Evolutionary conservation across 768 basidiomycete species (phyloP).

Genomic region (Pholiota conissans): DNA sequence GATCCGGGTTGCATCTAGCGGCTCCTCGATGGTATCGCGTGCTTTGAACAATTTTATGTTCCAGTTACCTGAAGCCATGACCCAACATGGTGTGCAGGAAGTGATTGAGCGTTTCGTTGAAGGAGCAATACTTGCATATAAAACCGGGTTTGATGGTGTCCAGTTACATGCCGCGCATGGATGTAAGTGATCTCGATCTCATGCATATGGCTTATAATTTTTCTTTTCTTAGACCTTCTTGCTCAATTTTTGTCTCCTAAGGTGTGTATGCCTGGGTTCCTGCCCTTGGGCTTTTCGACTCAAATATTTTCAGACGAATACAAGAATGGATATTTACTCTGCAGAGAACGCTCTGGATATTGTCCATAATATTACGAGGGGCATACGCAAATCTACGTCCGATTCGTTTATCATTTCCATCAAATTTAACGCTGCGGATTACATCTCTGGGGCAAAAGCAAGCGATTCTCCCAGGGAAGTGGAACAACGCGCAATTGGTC

Average conservation of each 20-base stretch:
- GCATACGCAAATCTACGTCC: conserved; percentile 56
- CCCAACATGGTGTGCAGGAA: conserved; percentile 54
- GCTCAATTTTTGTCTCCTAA: conserved; percentile 77
- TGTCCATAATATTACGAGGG: conserved; percentile 51
- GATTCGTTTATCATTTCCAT: conserved; percentile 69
- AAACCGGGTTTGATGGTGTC: conserved; percentile 82
- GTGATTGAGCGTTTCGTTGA: conserved; percentile 63
- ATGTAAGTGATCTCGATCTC: conserved; percentile 48
- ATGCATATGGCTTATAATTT: not conserved
- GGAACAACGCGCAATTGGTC: conserved; percentile 52
- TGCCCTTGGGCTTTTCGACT: not conserved
- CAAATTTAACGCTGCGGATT: conserved; percentile 83
- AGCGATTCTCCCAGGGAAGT: conserved; percentile 20
- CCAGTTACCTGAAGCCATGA: conserved; percentile 64
- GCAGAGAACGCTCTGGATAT: conserved; percentile 51
- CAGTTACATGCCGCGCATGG: conserved; percentile 87
- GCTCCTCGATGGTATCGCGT: conserved; percentile 29
- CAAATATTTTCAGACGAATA: conserved; percentile 20
- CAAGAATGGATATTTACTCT: conserved; percentile 64
- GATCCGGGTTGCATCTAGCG: conserved; percentile 40
- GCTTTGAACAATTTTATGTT: conserved; percentile 52
- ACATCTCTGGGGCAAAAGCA: conserved; percentile 35
- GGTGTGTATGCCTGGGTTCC: conserved; percentile 33
- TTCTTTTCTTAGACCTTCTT: conserved; percentile 59
- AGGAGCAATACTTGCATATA: conserved; percentile 63